Percentiles rank a stretch among this genome's conserved stretches.
Evolutionary conservation across 768 basidiomycete species (phyloP).

Genomic region (Kockovaella imperatae): DNA sequence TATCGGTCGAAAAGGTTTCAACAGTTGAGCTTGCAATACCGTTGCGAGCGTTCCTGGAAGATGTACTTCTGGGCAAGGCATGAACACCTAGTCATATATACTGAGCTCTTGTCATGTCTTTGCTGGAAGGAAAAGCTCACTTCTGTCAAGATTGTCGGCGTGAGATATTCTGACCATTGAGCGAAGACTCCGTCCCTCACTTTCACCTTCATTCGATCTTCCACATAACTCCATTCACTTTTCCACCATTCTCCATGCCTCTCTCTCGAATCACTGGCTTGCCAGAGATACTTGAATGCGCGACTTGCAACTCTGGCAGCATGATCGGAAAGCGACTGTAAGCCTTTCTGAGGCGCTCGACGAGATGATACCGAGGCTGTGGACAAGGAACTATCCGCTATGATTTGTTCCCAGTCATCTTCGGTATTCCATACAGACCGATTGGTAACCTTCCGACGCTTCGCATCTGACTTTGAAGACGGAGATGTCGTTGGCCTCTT

Average conservation of each 20-base stretch:
- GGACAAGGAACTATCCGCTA: constrained; percentile 21
- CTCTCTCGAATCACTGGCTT: constrained; percentile 3
- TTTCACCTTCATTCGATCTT: constrained; percentile 21
- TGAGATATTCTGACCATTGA: constrained; percentile 23
- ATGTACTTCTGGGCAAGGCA: constrained; percentile 13
- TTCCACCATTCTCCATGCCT: constrained; percentile 16
- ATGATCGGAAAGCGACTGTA: constrained; percentile 18
- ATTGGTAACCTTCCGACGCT: no score
- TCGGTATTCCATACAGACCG: constrained; percentile 26
- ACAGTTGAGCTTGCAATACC: constrained; percentile 16
- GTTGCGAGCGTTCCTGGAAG: constrained; percentile 19
- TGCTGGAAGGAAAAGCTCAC: constrained; percentile 10
- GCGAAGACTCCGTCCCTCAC: constrained; percentile 25
- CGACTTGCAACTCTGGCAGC: constrained; percentile 12
- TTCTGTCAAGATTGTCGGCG: constrained; percentile 15
- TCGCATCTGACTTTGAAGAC: no score
- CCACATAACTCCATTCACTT: constrained; percentile 18
- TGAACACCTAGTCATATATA: constrained; percentile 14
- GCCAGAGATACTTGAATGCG: constrained; percentile 29
- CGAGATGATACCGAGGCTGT: constrained; percentile 28
- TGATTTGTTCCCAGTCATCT: constrained; percentile 33
- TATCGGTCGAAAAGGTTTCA: constrained; percentile 17
- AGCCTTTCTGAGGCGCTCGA: constrained; percentile 14
- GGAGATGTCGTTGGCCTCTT: no score
- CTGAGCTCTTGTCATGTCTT: neutral